Percentiles rank a stretch among this genome's conserved stretches.
Conservation (phyloP, 1,139 yeast genomes). For the Pichia sp. region DNA sequence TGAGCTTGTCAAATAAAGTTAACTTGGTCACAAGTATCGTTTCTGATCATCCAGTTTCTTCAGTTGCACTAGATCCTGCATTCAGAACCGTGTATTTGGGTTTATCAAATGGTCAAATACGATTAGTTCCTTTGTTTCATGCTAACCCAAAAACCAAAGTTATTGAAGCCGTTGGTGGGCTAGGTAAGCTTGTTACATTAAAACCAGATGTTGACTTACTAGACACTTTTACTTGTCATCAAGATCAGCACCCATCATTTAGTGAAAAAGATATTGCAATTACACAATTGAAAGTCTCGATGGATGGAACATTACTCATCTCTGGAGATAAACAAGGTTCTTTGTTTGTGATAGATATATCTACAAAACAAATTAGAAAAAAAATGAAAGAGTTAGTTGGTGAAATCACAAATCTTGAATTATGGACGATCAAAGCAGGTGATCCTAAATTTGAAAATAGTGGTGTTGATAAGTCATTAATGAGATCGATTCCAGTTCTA, state of each 20-base stretch:
- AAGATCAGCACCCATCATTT: slow-evolving; percentile 14
- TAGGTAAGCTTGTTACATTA: slow-evolving; percentile 46
- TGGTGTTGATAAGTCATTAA: slow-evolving; percentile 38
- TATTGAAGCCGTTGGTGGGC: slow-evolving; percentile 52
- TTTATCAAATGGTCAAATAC: slow-evolving; percentile 52
- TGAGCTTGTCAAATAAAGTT: slow-evolving; percentile 30
- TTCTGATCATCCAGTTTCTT: slow-evolving; percentile 48
- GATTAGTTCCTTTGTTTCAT: slow-evolving; percentile 49
- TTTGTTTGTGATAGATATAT: slow-evolving; percentile 62
- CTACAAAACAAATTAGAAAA: slow-evolving; percentile 69
- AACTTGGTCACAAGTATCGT: slow-evolving; percentile 64
- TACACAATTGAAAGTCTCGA: slow-evolving; percentile 51
- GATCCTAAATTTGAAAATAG: slow-evolving; percentile 19
- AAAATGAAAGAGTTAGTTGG: slow-evolving; percentile 48
- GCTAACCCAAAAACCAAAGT: slow-evolving; percentile 27
- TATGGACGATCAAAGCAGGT: slow-evolving; percentile 19
- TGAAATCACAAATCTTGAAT: slow-evolving; percentile 20
- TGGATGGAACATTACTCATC: slow-evolving; percentile 69
- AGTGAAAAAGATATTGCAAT: slow-evolving; percentile 29
- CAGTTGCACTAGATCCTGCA: slow-evolving; percentile 73
- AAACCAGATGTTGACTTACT: slow-evolving; percentile 44
- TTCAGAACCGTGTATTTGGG: slow-evolving; percentile 74
- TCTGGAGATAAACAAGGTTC: slow-evolving; percentile 73
- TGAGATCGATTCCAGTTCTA: slow-evolving; percentile 41
- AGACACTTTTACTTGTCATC: slow-evolving; percentile 54